A percentile compares a stretch with the other conserved stretches of the same genome.
These are phyloP conservation scores for Mortierella sp. DNA, from an alignment of 371 early-diverging fungal species.

Conservation along the genomic window DNA sequence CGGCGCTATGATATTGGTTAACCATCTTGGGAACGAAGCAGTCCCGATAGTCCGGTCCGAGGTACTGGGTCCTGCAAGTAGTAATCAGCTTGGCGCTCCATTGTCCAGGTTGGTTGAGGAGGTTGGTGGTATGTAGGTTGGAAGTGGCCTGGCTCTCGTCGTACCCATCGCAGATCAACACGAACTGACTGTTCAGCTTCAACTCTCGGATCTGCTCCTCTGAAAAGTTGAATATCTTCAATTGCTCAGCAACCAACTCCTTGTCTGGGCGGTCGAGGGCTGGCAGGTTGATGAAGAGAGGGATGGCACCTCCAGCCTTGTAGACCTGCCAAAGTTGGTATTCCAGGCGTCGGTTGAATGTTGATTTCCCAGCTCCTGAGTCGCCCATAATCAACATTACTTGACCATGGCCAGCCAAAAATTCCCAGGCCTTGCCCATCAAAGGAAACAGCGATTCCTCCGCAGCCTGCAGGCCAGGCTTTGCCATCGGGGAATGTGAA, in stretches of 20 bases:
- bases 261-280: background rate
- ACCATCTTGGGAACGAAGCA: background rate
- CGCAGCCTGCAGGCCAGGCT: background rate
- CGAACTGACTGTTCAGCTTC: constrained; percentile 6
- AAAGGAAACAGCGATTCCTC: background rate
- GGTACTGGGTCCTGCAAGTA: constrained; percentile 18
- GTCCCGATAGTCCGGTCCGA: constrained; percentile 1
- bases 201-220: constrained; percentile 4
- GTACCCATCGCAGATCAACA: constrained; percentile 30
- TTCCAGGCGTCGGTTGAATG: constrained; percentile 13
- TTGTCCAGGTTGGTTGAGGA: background rate
- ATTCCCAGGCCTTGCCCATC: background rate
- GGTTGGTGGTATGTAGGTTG: constrained; percentile 6
- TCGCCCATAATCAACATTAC: constrained; percentile 22
- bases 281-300: constrained; percentile 12
- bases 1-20: background rate
- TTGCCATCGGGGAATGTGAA: constrained; percentile 2
- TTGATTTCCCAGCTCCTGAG: constrained; percentile 25
- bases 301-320: background rate
- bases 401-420: background rate
- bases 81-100: constrained; percentile 21
- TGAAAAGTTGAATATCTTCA: background rate
- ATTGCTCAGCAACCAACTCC: constrained; percentile 8
- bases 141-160: constrained; percentile 5
- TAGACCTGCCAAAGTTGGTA: constrained; percentile 10